Base-by-base conservation (phyloP, 2,329 filamentous ascomycete species). In the Pyrenochaeta sp. region DNA sequence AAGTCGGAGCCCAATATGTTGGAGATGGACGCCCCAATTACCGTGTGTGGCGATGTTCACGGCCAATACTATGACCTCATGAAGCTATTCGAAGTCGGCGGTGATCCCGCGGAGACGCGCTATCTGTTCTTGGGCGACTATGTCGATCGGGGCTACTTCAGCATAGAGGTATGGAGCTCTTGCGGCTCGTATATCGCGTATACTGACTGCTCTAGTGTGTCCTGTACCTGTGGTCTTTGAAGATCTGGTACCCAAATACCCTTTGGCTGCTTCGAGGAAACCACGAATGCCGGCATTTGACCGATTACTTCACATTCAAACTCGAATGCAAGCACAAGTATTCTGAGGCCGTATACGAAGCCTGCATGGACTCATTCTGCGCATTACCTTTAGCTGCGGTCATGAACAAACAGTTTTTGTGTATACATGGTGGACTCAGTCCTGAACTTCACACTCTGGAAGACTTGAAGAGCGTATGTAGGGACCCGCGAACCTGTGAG, bases 251-350 rank as follows among this genome's bases (percentile, higher is more conserved):
- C 77, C 95, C 95, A 52, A 93, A 98, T 80, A 94, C 92, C 22
- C 88, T 99, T 56, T 99, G 95, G 95, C 85, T 99, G 69, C 87
- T 99, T 68, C 91, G 95, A 72, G 95, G 95, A 68, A 99, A 99
- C 81, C 95, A 99, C 82, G 95, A 99, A 82, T 99, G 95, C 80
- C 90, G 95, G 73, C 95, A 99, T 83, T 86, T 99, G 85, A 99
- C 95, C 56, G 95, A 99, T 78, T 99, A 99, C 85, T 99, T 99
- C 82, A 99, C 95, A 61, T 99, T 99, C 85, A 98, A 99, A 85
- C 89, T 99, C 57, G 95, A 99, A 80, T 99, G 95, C 86, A 97
- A 97, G 83, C 95, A 99, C 87, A 99, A 99, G 80, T 99, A 99
- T 82, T 97, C 92, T 34, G 95, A 98, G 82, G 87, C 87, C 64